Evolutionary conservation across 805 yeast genomes (phyloP).

Genomic region (Candida vartiovaarae): DNA sequence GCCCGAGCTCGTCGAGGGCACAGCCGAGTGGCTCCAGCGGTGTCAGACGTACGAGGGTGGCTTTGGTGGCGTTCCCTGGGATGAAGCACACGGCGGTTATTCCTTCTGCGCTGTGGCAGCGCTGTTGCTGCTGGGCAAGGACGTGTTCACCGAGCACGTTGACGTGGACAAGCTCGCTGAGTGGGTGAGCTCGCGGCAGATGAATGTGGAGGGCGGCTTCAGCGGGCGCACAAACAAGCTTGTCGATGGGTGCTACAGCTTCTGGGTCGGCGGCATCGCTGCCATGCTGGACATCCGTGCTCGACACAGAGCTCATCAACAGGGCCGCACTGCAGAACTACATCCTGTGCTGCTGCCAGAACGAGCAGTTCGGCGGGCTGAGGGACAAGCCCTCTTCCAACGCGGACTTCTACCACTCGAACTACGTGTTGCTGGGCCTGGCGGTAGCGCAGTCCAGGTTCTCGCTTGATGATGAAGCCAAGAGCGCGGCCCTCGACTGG

Average conservation of each 20-base stretch:
- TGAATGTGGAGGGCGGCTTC: conserved; percentile 74
- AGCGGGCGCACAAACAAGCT: conserved; percentile 87
- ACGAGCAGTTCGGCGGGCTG: conserved; percentile 56
- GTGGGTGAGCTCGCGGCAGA: conserved; percentile 74
- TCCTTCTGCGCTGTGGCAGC: conserved; percentile 83
- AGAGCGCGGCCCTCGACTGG: conserved; percentile 1
- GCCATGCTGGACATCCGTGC: conserved; percentile 53
- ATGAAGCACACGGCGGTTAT: conserved; percentile 97
- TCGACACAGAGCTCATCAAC: conserved; percentile 35
- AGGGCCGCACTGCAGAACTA: conserved; percentile 57
- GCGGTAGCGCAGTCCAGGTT: conserved; percentile 23
- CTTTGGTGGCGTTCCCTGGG: conserved; percentile 71
- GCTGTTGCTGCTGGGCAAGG: conserved; percentile 37
- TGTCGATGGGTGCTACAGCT: conserved; percentile 94
- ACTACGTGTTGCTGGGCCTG: conserved; percentile 75
- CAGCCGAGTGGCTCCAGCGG: conserved; percentile 49
- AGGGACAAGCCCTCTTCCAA: conserved; percentile 79
- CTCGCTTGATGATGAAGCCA: conserved; percentile 1
- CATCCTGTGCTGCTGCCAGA: conserved; percentile 71
- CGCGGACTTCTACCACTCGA: conserved; percentile 88
- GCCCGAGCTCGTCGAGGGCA: conserved; percentile 46
- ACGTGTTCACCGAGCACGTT: conserved; percentile 28
- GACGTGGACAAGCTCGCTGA: conserved; percentile 43
- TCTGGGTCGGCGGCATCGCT: conserved; percentile 85
- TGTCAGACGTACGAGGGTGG: conserved; percentile 98